Evolutionary conservation across 1,139 yeast genomes (phyloP), one percentile per base, ranked within the genome.

Genomic region (Saccharomyces hybrid): DNA sequence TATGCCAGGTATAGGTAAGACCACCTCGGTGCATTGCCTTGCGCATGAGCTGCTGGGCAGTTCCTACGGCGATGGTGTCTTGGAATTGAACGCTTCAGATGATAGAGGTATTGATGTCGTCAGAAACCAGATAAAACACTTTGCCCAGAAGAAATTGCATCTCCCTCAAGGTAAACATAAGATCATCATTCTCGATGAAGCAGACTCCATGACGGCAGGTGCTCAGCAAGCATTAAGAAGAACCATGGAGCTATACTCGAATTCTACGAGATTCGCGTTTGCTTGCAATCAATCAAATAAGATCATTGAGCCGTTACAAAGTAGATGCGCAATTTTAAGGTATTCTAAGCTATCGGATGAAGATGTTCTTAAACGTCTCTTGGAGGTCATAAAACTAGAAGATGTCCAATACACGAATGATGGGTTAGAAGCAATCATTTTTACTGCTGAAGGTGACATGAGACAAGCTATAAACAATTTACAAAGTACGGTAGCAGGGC

Each of bases 391-490:
- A 50, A 78, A 84, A 60, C 67, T 72, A 4, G 99, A 93, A 68
- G 71, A 82, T 42, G 88, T 91, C 14, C 76, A 89, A 66, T 88
- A 82, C 69, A 82, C 93, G 41, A 88, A 90, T 58, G 97, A 89
- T 70, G 99, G 99, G 0, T 74, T 93, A 46, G 91, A 90, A 62
- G 98, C 99, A 0, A 77, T 93, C 57, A 82, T 95, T n/a, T 93
- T 93, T 73, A 86, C 97, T 0, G 95, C 97, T 0, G 99, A 93
- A 70, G 99, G 99, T 55, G 99, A 93, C 68, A 93, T 95, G 99
- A 81, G 99, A 72, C 99, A 93, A 70, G 99, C 99, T 0, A 81
- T 95, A 52, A 95, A 95, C 67, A 93, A 93, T 70, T 70, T 93
- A 56, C 99, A 93, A 68, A 85, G 96, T 68, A 90, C 98, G 0